Conservation (phyloP, 75 land plant species). For the Selaginella moellendorffii region DNA sequence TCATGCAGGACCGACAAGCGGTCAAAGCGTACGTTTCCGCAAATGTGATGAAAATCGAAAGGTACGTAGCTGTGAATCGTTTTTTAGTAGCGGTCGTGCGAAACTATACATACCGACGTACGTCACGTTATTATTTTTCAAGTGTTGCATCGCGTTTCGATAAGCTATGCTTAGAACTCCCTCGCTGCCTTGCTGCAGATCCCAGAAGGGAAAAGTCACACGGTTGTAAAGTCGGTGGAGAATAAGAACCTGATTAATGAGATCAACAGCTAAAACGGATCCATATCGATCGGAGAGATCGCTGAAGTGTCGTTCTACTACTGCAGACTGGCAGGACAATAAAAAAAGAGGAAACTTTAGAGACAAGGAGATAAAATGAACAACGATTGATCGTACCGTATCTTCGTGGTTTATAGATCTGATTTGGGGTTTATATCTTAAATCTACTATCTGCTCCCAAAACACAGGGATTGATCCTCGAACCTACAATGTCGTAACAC, state of each 20-base stretch:
- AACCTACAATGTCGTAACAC: conserved; percentile 37
- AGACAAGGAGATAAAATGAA: not conserved
- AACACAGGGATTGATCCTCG: conserved; percentile 84
- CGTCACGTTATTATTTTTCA: conserved; percentile 60
- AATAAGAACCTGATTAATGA: conserved; percentile 59
- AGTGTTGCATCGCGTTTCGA: conserved; percentile 51
- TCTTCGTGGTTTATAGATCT: conserved; percentile 52
- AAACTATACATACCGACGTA: conserved; percentile 10
- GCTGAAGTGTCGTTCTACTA: conserved; percentile 59
- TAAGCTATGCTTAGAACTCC: conserved; percentile 57
- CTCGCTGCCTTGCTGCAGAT: conserved; percentile 74
- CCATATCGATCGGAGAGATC: conserved; percentile 69
- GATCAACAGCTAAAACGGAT: conserved; percentile 66
- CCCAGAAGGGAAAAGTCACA: not conserved
- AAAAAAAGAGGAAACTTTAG: not conserved
- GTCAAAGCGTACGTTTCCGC: conserved; percentile 90
- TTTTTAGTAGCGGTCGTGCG: not conserved
- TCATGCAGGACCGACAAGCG: conserved; percentile 63
- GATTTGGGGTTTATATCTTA: conserved; percentile 77
- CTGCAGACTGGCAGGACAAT: conserved; percentile 37
- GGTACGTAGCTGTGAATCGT: conserved; percentile 63
- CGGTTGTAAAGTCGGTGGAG: not conserved
- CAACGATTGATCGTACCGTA: conserved; percentile 32
- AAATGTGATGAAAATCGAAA: conserved; percentile 77
- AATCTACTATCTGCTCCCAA: conserved; percentile 97